Conservation (phyloP, 257 asterid species). For the Echium plantagineum region DNA sequence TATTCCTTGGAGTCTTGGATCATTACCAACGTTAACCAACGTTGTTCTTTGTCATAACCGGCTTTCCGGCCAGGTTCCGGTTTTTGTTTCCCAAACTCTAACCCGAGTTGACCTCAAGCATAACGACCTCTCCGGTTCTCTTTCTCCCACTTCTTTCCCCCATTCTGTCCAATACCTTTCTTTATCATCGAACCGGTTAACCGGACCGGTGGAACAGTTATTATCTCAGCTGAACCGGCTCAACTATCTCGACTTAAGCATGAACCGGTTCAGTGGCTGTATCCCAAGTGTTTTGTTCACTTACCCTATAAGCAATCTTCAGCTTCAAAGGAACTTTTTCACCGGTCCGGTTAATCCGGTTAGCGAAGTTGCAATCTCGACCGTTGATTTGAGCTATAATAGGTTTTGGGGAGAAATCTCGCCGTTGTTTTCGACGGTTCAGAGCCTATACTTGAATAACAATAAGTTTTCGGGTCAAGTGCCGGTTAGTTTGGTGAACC, state of each 20-base stretch:
- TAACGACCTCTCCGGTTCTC: conserved; percentile 59
- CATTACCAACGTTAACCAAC: conserved; percentile 49
- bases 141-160: conserved; percentile 49
- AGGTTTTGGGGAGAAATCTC: conserved; percentile 69
- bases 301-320: conserved; percentile 57
- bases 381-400: conserved; percentile 80
- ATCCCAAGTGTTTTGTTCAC: conserved; percentile 46
- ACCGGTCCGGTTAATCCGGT: conserved; percentile 51
- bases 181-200: conserved; percentile 58
- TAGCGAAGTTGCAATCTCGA: conserved; percentile 41
- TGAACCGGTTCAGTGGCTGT: conserved; percentile 62
- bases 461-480: conserved; percentile 86
- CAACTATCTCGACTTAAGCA: conserved; percentile 63
- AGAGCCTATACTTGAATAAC: conserved; percentile 63
- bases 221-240: conserved; percentile 37
- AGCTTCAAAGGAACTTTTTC: conserved; percentile 61
- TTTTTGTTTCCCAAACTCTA: conserved; percentile 40
- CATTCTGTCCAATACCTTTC: conserved; percentile 62
- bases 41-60: conserved; percentile 62
- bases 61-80: conserved; percentile 54
- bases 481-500: conserved; percentile 61
- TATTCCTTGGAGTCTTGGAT: conserved; percentile 45
- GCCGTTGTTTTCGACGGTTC: conserved; percentile 61
- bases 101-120: conserved; percentile 73
- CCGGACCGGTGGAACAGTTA: conserved; percentile 51